A percentile compares a stretch with the other conserved stretches of the same genome.
Conservation (phyloP, 306 rosid species). For the Glycyrrhiza uralensis region DNA sequence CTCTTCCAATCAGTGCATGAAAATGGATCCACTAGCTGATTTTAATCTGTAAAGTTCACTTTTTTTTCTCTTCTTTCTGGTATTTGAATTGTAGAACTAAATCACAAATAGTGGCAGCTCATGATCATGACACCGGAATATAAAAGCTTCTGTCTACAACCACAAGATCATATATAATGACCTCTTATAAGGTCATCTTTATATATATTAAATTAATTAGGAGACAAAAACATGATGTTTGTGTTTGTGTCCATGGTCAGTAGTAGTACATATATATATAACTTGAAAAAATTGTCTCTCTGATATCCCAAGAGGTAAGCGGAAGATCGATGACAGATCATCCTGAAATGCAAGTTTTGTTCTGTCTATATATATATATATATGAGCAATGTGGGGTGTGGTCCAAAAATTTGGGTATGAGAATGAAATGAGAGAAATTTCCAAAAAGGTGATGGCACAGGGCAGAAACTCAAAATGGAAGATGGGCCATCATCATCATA, state of each 20-base stretch:
- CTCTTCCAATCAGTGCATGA: neutral
- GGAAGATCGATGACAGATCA: slow-evolving; percentile 16
- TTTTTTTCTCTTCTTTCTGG: neutral
- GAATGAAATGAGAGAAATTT: slow-evolving; percentile 15
- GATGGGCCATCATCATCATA: slow-evolving; percentile 19
- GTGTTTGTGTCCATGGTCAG: neutral
- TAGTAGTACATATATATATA: too few relatives aligned
- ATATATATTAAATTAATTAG: neutral
- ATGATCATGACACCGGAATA: neutral
- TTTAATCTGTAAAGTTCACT: neutral
- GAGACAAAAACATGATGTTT: neutral
- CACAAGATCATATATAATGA: slow-evolving; percentile 6
- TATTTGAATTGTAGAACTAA: neutral
- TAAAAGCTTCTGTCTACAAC: too few relatives aligned
- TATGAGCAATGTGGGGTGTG: slow-evolving; percentile 21
- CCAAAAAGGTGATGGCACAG: neutral
- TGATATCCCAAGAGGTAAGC: slow-evolving; percentile 26
- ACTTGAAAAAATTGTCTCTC: slow-evolving; percentile 12
- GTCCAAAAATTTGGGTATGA: slow-evolving; percentile 31
- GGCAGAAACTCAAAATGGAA: neutral
- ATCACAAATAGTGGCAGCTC: neutral
- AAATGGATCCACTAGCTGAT: neutral
- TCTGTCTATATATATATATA: neutral
- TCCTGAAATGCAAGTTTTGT: slow-evolving; percentile 25
- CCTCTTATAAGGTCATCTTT: neutral